Evolutionary conservation across 1,284 basidiomycete species (phyloP), one percentile per base, ranked within the genome.

Genomic region (Sanghuangporus weigelae): DNA sequence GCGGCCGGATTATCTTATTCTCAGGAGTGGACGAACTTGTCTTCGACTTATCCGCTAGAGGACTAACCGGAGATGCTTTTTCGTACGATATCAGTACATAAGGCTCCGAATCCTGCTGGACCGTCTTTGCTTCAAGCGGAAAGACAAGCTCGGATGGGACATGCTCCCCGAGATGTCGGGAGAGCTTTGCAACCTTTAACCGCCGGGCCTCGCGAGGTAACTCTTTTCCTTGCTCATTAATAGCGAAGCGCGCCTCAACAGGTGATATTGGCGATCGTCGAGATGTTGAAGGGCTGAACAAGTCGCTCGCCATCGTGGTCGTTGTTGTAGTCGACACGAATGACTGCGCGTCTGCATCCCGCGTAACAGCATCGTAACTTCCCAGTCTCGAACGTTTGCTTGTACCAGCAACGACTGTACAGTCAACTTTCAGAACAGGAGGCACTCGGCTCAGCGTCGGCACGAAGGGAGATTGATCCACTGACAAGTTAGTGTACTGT

Each of bases 151-250:
- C 77, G 7, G 73, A 69, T 11, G 79, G 77, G 38, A 79, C 71
- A 57, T 71, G 71, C 64, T 79, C 77, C 46, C 77, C 78, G 5
- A 79, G 69, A 67, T 76, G 72, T 14, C 76, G 76, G 3, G 73
- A 72, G 51, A 80, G 73, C 67, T 79, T 80, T 14, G 76, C 76
- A 55, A 76, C 69, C 51, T 77, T 74, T 35, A 72, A 69, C 35
- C 74, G 73, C 54, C 74, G 71, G 16, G 42, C 53, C 26, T 64
- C 63, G 16, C 26, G 61, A 12, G 36, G 36, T 26, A 48, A 48
- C 21, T 49, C 58, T 23, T 60, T 55, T 12, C 21, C 53, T n/a
- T 42, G 35, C 42, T 40, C 53, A 23, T 3, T 8, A 2, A 26
- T n/a, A 5, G 35, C 48, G 11, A 57, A 57, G n/a, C 23, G 39